Percentiles rank a stretch among this genome's conserved stretches.
Evolutionary conservation across 2,329 filamentous ascomycete species (phyloP).

Genomic region (Knufia petricola): DNA sequence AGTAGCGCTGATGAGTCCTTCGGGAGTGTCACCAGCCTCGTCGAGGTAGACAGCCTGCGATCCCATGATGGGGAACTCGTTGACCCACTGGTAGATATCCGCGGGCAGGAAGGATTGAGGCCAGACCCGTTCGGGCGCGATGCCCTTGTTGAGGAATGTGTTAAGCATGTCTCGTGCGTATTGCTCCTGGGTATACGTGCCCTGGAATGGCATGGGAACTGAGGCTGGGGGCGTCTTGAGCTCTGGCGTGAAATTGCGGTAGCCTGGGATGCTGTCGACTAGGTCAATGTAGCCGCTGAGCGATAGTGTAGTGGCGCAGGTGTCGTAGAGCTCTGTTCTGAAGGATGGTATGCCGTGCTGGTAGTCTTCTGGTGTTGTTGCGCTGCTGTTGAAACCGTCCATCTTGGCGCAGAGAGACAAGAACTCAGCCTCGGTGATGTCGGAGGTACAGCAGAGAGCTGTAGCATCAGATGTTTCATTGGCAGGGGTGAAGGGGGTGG

Average conservation of each 20-base stretch:
- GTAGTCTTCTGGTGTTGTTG: constrained; percentile 49
- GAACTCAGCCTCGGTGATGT: constrained; percentile 60
- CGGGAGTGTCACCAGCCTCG: constrained; percentile 46
- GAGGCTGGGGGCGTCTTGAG: constrained; percentile 52
- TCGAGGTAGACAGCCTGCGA: constrained; percentile 57
- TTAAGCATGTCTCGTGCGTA: constrained; percentile 58
- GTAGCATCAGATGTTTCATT: constrained; percentile 42
- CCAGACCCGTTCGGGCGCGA: constrained; percentile 48
- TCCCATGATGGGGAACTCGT: constrained; percentile 51
- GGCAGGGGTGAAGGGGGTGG: constrained; percentile 50
- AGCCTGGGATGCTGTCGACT: constrained; percentile 43
- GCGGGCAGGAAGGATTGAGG: constrained; percentile 57
- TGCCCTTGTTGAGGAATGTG: constrained; percentile 45
- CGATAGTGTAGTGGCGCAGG: constrained; percentile 52
- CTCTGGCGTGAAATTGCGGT: constrained; percentile 55
- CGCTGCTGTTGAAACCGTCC: constrained; percentile 51
- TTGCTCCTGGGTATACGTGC: constrained; percentile 53
- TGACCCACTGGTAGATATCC: constrained; percentile 59
- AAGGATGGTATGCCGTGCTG: constrained; percentile 46
- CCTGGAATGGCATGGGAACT: constrained; percentile 60
- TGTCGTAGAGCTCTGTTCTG: constrained; percentile 17
- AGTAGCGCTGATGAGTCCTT: constrained; percentile 45
- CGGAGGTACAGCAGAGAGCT: constrained; percentile 61
- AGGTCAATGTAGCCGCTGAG: constrained; percentile 54
- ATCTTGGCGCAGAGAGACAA: constrained; percentile 61